These are phyloP conservation scores for Solioccasus polychromus DNA, from an alignment of 768 basidiomycete species.

Conservation along the genomic window DNA sequence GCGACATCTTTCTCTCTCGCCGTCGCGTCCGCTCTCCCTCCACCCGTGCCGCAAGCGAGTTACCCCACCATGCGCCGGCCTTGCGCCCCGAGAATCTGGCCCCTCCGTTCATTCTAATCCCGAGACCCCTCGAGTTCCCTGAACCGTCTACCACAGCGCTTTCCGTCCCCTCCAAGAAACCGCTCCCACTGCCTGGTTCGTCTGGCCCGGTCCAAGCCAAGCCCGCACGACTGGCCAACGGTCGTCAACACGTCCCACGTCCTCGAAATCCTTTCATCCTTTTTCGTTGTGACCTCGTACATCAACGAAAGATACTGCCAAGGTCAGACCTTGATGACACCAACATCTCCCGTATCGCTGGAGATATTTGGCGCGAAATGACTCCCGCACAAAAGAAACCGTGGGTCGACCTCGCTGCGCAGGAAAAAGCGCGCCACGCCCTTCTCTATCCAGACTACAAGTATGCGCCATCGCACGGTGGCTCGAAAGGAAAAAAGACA, in stretches of 20 bases:
- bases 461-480: constrained; percentile 32
- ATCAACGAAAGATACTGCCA: constrained; percentile 54
- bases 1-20: constrained; percentile 28
- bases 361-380: constrained; percentile 64
- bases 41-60: constrained; percentile 9
- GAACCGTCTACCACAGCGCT: not conserved
- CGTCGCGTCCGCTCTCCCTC: constrained; percentile 9
- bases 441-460: constrained; percentile 42
- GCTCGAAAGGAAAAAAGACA: constrained; percentile 20
- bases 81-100: constrained; percentile 8
- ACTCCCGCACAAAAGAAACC: constrained; percentile 41
- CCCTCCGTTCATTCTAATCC: constrained; percentile 9
- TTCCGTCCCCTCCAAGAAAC: constrained; percentile 5
- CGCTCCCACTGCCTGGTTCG: constrained; percentile 27
- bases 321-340: constrained; percentile 62
- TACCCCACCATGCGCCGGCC: constrained; percentile 2
- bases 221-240: constrained; percentile 13
- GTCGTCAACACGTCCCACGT: constrained; percentile 56
- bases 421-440: constrained; percentile 45
- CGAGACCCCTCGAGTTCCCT: constrained; percentile 7
- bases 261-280: constrained; percentile 80
- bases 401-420: constrained; percentile 49
- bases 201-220: constrained; percentile 18
- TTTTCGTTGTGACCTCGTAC: constrained; percentile 71
- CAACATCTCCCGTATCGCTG: constrained; percentile 66